Percentiles rank a stretch among this genome's conserved stretches.
Evolutionary conservation across 2,329 filamentous ascomycete species (phyloP).

Genomic region (Penicillium griseofulvum): DNA sequence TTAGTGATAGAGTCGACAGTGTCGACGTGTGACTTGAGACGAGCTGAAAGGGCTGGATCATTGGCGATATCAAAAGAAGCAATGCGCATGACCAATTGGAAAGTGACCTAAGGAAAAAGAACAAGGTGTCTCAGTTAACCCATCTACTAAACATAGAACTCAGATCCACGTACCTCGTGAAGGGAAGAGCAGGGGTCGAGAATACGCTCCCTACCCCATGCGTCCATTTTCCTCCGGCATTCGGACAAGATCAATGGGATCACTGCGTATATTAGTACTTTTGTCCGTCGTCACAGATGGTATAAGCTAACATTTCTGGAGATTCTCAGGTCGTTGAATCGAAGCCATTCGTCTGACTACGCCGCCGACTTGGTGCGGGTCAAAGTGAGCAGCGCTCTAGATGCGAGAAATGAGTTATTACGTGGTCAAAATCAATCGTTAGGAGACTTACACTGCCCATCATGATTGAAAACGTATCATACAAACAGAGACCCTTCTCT

Average conservation of each 20-base stretch:
- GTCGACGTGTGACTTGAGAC: conserved; percentile 6
- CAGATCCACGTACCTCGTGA: conserved; percentile 1
- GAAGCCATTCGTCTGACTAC: conserved; percentile 1
- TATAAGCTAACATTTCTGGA: background rate
- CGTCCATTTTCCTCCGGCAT: conserved; percentile 2
- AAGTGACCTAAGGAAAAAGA: background rate
- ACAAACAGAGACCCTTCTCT: conserved; percentile 2
- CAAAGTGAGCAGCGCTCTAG: background rate
- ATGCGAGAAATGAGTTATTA: background rate
- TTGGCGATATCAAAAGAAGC: conserved; percentile 9
- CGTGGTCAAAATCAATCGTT: no score
- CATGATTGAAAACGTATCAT: conserved; percentile 3
- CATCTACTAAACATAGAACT: no score
- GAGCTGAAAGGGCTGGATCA: background rate
- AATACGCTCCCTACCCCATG: background rate
- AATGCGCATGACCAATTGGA: conserved; percentile 6
- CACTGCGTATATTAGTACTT: background rate
- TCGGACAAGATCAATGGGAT: conserved; percentile 4
- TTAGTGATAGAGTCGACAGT: conserved; percentile 4
- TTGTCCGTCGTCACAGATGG: background rate
- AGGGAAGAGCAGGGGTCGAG: conserved; percentile 10
- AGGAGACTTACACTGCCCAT: background rate
- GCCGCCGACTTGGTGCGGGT: conserved; percentile 1
- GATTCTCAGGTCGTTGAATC: background rate
- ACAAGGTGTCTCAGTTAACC: background rate